A percentile compares a stretch with the other conserved stretches of the same genome.
Evolutionary conservation across 176 grass and related monocot species (phyloP).

Genomic region (Secale cereale): DNA sequence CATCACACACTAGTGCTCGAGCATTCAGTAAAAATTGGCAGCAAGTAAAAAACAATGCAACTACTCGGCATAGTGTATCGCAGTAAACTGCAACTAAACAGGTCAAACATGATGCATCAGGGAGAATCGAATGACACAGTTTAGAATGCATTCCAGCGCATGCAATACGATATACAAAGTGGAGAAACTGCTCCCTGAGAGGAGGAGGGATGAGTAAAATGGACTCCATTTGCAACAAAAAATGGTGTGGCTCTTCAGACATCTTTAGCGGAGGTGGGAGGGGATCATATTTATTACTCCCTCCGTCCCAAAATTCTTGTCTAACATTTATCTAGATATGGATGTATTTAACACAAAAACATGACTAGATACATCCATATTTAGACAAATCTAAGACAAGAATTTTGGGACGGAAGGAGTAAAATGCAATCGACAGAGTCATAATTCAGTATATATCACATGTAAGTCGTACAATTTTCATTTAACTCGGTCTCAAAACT

Average conservation of each 20-base stretch:
- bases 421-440: background rate
- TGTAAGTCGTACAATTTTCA: background rate
- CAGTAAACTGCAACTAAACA: background rate
- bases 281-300: no score
- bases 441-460: background rate
- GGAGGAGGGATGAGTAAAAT: background rate
- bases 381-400: no score
- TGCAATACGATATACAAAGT: background rate
- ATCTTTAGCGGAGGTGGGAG: background rate
- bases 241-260: background rate
- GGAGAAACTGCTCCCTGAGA: background rate
- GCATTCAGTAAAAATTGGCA: background rate
- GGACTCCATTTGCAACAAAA: background rate
- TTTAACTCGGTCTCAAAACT: background rate
- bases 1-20: background rate
- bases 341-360: no score
- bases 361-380: no score
- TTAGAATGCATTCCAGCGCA: background rate
- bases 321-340: no score
- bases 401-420: no score
- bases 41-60: background rate
- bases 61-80: background rate
- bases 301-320: no score
- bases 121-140: background rate
- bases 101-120: background rate